These are phyloP conservation scores for Teratosphaeria nubilosa DNA, from an alignment of 2,329 filamentous ascomycete genomes.

Conservation along the genomic window DNA sequence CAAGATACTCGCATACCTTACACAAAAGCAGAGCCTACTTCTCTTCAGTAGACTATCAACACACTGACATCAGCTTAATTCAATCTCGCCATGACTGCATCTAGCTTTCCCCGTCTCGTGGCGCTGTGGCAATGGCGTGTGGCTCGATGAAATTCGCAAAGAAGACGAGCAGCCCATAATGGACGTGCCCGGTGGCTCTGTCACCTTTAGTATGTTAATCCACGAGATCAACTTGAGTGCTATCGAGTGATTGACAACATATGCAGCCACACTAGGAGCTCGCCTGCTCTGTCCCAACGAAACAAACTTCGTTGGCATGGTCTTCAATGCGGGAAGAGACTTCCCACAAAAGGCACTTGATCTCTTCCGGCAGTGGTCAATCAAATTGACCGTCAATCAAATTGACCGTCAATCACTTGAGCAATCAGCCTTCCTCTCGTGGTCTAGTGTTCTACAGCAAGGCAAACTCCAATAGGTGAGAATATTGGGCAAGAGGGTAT, in stretches of 20 bases:
- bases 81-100: not conserved
- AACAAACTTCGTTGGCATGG: slow-evolving; percentile 9
- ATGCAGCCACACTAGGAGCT: slow-evolving; percentile 16
- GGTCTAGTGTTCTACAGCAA: slow-evolving; percentile 16
- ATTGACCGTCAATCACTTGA: slow-evolving; percentile 7
- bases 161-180: slow-evolving; percentile 5
- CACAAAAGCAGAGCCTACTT: not conserved
- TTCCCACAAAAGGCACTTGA: slow-evolving; percentile 12
- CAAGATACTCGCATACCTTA: not conserved
- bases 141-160: slow-evolving; percentile 20
- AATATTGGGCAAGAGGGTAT: slow-evolving; percentile 2
- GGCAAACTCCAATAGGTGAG: slow-evolving; percentile 3
- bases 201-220: slow-evolving; percentile 10
- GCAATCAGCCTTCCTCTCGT: slow-evolving; percentile 10
- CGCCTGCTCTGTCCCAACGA: slow-evolving; percentile 7
- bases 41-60: not conserved
- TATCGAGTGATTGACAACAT: slow-evolving; percentile 1
- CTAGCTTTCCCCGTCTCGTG: not conserved
- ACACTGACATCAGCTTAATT: not conserved
- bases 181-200: slow-evolving; percentile 17
- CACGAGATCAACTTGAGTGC: not conserved
- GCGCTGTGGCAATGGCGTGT: slow-evolving; percentile 15
- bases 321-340: slow-evolving; percentile 14
- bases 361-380: slow-evolving; percentile 11
- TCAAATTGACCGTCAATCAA: slow-evolving; percentile 10